These are phyloP conservation scores for Pseudoscleropodium purum DNA, from an alignment of 225 moss, liverwort and hornwort genomes.

Conservation along the genomic window DNA sequence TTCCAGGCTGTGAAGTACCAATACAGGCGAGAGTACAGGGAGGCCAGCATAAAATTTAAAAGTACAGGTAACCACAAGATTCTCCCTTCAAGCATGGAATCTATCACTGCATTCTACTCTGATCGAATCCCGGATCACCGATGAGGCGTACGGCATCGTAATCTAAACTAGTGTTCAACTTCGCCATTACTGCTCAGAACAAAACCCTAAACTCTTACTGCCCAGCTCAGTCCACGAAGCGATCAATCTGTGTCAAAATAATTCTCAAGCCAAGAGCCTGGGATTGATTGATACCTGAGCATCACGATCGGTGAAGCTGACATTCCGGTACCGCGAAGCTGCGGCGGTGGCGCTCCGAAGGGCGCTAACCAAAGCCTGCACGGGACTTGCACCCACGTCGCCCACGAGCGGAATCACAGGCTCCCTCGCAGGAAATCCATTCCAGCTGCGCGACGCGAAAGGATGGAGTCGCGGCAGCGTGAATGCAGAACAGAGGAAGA, in stretches of 20 bases:
- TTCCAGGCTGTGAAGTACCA: background rate
- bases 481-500: slow-evolving; percentile 9
- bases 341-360: slow-evolving; percentile 20
- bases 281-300: slow-evolving; percentile 10
- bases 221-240: background rate
- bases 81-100: background rate
- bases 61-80: background rate
- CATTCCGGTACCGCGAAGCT: background rate
- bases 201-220: background rate
- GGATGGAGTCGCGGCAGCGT: background rate
- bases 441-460: background rate
- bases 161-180: background rate
- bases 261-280: background rate
- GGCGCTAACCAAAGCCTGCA: slow-evolving; percentile 16
- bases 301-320: slow-evolving; percentile 17
- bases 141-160: background rate
- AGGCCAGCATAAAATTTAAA: background rate
- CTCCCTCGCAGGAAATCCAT: background rate
- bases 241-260: background rate
- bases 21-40: background rate
- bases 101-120: background rate
- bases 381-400: background rate
- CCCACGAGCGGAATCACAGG: slow-evolving; percentile 11
- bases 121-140: background rate
- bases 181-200: background rate